These are phyloP conservation scores for Cucumis sativus DNA, from an alignment of 306 rosid genomes.

Conservation along the genomic window DNA sequence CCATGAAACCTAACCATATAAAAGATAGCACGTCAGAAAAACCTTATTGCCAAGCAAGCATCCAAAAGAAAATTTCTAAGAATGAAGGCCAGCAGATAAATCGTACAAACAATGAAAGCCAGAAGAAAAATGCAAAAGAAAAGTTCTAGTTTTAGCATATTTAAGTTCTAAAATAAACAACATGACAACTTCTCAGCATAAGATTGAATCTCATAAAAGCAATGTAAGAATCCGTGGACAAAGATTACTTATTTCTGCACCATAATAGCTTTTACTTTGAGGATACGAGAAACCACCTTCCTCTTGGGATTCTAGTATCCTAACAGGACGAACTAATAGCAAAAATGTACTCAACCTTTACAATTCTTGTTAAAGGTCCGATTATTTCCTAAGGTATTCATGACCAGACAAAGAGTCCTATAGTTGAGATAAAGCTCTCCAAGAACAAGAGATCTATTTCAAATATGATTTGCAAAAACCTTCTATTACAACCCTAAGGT, in stretches of 20 bases:
- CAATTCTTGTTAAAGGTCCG: neutral
- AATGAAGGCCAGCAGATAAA: neutral
- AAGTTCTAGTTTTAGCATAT: neutral
- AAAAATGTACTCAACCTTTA: neutral
- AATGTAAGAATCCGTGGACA: neutral
- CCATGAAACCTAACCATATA: constrained; percentile 73
- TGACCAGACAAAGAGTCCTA: too few species aligned
- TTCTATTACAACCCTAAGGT: too few species aligned
- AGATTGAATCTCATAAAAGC: neutral
- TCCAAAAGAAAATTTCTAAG: neutral
- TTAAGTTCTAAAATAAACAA: neutral
- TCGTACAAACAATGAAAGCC: neutral
- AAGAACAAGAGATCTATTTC: too few species aligned
- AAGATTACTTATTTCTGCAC: neutral
- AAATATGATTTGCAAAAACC: too few species aligned
- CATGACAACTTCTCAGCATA: neutral
- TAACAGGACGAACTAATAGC: neutral
- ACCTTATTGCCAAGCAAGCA: constrained; percentile 1
- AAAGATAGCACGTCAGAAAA: constrained; percentile 10
- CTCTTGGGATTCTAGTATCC: neutral
- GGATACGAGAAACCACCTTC: neutral
- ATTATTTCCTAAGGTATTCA: neutral
- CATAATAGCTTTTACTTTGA: neutral
- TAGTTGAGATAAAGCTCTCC: too few species aligned
- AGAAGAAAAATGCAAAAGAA: neutral